These are phyloP conservation scores for Yamadazyma oceani DNA, from an alignment of 1,139 yeast species.

Conservation along the genomic window DNA sequence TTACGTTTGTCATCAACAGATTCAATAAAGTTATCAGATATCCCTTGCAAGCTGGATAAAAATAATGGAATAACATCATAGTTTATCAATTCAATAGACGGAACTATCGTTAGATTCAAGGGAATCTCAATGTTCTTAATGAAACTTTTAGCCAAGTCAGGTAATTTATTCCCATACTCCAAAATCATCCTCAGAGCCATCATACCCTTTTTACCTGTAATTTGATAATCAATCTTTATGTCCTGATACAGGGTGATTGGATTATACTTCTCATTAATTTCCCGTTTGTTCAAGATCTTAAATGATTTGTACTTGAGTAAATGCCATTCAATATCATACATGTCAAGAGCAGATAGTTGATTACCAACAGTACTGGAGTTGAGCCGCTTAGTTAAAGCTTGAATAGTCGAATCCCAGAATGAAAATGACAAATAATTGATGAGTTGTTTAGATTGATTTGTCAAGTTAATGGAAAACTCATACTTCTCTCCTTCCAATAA, in stretches of 20 bases:
- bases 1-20: constrained; percentile 14
- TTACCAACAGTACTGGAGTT: constrained; percentile 18
- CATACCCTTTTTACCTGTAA: constrained; percentile 74
- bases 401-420: constrained; percentile 74
- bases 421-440: constrained; percentile 62
- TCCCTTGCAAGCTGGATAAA: constrained; percentile 22
- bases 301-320: constrained; percentile 61
- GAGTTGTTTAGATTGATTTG: constrained; percentile 56
- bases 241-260: constrained; percentile 35
- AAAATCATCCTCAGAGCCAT: constrained; percentile 62
- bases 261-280: constrained; percentile 31
- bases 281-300: constrained; percentile 39
- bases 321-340: constrained; percentile 75
- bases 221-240: constrained; percentile 52
- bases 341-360: constrained; percentile 57
- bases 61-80: constrained; percentile 65
- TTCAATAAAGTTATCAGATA: constrained; percentile 10
- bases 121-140: constrained; percentile 63
- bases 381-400: constrained; percentile 50
- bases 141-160: constrained; percentile 31
- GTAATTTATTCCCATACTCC: constrained; percentile 59
- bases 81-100: constrained; percentile 72
- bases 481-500: constrained; percentile 75
- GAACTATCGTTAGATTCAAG: constrained; percentile 62
- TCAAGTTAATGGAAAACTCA: constrained; percentile 49